Evolutionary conservation across 1,284 basidiomycete species (phyloP), one percentile per base, ranked within the genome.

Genomic region (Neolentinus lepideus): DNA sequence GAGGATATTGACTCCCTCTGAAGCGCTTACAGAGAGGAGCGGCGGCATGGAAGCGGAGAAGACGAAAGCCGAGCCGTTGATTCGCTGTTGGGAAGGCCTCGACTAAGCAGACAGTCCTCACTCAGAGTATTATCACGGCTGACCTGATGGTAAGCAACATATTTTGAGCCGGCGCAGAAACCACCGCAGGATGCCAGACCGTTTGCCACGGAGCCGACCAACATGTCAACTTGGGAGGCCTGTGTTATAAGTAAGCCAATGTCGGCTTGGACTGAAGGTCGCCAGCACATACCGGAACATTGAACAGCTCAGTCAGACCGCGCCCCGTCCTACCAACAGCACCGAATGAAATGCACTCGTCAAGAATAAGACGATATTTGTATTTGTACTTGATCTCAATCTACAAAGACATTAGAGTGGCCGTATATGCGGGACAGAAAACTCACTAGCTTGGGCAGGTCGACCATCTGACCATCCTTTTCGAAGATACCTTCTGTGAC

Each of bases 401-500:
- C 92, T 94, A 57, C 19, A 22, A 22, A 53, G 22, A 21, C 52
- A 46, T 38, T n/a, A 31, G 29, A 31, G 12, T 12, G 31, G 33
- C 10, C 26, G 21, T 6, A 54, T 10, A 26, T 35, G 22, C 4
- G 2, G 2, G 10, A n/a, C 29, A n/a, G 29, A 31, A 31, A 4
- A 78, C 90, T 58, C 61, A 94, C 93, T 57, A 98, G 78, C 69
- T 88, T 91, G 11, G 94, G 94, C 31, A 99, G 72, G 71, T 99
- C 92, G 52, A 85, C 78, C 80, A 98, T 92, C 57, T 83, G 83
- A 29, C 96, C 96, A 64, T 98, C 94, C 64, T 88, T 88, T 72
- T 98, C 95, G 66, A 98, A 99, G 54, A 99, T 87, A 53, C 96
- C 97, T 69, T 99, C 97, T 0, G 96, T 95, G 56, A 99, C 84